Conservation (phyloP, 2,329 filamentous ascomycete species). For the Aspergillus aculeatus region DNA sequence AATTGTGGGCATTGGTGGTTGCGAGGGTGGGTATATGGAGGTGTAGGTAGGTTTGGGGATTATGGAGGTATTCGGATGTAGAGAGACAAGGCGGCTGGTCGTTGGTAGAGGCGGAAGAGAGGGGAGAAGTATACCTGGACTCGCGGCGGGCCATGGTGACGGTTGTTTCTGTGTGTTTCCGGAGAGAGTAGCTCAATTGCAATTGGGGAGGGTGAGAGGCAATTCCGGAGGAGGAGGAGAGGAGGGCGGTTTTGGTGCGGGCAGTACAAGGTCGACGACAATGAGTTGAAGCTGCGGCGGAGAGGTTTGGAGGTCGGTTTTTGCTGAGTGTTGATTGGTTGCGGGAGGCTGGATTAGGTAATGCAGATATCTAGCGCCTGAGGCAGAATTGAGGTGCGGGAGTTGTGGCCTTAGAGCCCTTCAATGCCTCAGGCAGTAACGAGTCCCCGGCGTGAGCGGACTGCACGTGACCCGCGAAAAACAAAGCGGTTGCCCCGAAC, state of each 20-base stretch:
- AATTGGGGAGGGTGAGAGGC: not conserved
- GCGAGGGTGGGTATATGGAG: not conserved
- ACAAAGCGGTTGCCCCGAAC: conserved; percentile 13
- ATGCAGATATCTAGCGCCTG: not conserved
- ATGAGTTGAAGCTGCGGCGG: conserved; percentile 22
- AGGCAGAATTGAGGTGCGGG: too few species aligned
- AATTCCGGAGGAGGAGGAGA: not conserved
- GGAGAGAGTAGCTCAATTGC: not conserved
- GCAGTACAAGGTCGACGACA: conserved; percentile 29
- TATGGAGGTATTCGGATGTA: not conserved
- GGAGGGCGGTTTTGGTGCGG: conserved; percentile 18
- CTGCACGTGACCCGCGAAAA: conserved; percentile 19
- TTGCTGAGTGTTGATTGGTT: conserved; percentile 37
- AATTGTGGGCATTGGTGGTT: not conserved
- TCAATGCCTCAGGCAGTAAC: not conserved
- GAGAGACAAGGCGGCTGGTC: not conserved
- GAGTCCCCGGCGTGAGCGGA: not conserved
- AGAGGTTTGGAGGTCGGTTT: conserved; percentile 28
- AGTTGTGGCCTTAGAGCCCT: too few species aligned
- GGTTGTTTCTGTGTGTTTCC: not conserved
- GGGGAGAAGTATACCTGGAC: conserved; percentile 17
- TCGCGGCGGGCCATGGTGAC: conserved; percentile 24
- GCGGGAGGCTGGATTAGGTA: conserved; percentile 18
- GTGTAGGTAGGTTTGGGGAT: not conserved
- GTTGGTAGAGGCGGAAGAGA: not conserved